phyloP scores from a whole-genome alignment of 2,329 filamentous ascomycete species.

The Periconia digitata region DNA sequence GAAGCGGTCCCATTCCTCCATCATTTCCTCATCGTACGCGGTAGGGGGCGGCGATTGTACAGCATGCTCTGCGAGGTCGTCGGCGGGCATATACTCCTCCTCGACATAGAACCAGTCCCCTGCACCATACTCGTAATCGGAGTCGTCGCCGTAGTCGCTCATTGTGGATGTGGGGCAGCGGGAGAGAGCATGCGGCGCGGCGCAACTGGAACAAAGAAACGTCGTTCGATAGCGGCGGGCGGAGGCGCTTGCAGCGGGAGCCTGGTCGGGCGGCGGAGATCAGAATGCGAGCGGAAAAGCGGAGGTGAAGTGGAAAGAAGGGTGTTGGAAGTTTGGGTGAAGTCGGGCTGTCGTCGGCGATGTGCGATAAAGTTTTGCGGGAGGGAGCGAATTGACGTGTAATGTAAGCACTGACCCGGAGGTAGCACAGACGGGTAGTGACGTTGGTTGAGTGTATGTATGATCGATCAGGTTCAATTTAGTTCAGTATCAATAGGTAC shows the following conservation, averaged over 20 bases:
- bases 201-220: neutral
- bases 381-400: conserved; percentile 4
- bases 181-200: conserved; percentile 7
- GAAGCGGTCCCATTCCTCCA: conserved; percentile 50
- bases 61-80: conserved; percentile 53
- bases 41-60: conserved; percentile 46
- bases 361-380: neutral
- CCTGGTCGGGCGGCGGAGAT: neutral
- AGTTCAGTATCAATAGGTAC: no score
- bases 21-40: conserved; percentile 33
- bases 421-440: no score
- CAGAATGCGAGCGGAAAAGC: neutral
- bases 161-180: conserved; percentile 26
- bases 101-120: conserved; percentile 53
- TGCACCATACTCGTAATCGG: conserved; percentile 29
- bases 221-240: neutral
- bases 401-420: conserved; percentile 8
- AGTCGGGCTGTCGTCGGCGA: neutral
- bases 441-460: no score
- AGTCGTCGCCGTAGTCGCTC: conserved; percentile 47
- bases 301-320: neutral
- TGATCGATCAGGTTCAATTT: no score
- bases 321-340: neutral
- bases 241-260: neutral
- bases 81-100: conserved; percentile 46